Conservation (phyloP, 108 stramenopile genomes). For the Skeletonema menzelii region DNA sequence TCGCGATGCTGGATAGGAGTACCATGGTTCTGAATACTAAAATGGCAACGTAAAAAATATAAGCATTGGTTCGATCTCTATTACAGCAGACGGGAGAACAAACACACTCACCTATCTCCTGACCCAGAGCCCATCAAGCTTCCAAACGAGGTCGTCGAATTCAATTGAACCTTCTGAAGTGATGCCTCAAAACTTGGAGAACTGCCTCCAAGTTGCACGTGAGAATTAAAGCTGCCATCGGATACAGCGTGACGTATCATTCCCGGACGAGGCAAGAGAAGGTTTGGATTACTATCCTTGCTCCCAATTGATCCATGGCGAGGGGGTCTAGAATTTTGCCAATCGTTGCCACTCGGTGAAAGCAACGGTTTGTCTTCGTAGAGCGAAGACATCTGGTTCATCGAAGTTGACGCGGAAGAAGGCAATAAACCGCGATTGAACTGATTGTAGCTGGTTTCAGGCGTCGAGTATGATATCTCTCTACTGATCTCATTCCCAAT, state of each 20-base stretch:
- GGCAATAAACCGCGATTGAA: conserved; percentile 25
- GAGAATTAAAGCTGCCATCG: conserved; percentile 36
- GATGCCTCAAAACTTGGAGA: conserved; percentile 19
- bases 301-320: conserved; percentile 18
- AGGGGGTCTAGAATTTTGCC: conserved; percentile 45
- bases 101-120: conserved; percentile 17
- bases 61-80: background rate
- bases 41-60: conserved; percentile 2
- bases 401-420: conserved; percentile 21
- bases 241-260: conserved; percentile 23
- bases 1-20: conserved; percentile 1
- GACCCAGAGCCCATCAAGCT: conserved; percentile 9
- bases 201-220: conserved; percentile 4
- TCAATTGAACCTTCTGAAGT: conserved; percentile 10
- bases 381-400: conserved; percentile 16
- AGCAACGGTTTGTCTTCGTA: conserved; percentile 36
- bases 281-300: conserved; percentile 15
- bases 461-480: conserved; percentile 46
- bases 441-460: conserved; percentile 24
- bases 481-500: background rate
- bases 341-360: conserved; percentile 29
- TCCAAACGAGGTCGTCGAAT: conserved; percentile 16
- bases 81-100: conserved; percentile 1
- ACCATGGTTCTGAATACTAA: conserved; percentile 4
- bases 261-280: conserved; percentile 15